phyloP scores from a whole-genome alignment of 179 eudicot genomes.

The Corrigiola litoralis region DNA sequence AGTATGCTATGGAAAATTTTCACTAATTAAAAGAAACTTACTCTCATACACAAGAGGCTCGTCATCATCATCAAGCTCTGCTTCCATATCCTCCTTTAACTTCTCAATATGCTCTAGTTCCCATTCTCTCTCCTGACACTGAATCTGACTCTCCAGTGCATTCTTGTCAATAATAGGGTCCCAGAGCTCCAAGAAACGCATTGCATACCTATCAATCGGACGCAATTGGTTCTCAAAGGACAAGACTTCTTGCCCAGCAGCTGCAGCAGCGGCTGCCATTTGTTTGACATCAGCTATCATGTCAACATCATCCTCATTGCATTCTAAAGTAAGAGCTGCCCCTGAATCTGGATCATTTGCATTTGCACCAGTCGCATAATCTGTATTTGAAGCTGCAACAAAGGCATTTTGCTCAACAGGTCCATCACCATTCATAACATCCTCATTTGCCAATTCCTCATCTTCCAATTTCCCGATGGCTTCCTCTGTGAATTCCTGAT shows the following conservation, averaged over 20 bases:
- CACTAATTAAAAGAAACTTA: slow-evolving; percentile 39
- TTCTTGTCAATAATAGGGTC: slow-evolving; percentile 81
- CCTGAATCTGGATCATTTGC: slow-evolving; percentile 48
- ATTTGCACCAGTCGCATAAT: slow-evolving; percentile 21
- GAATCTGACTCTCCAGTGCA: slow-evolving; percentile 50
- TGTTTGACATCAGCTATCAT: slow-evolving; percentile 99
- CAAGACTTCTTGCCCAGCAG: slow-evolving; percentile 78
- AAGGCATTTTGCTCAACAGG: slow-evolving; percentile 41
- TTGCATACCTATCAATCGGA: slow-evolving; percentile 94
- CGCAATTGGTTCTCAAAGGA: slow-evolving; percentile 92
- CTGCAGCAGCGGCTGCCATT: slow-evolving; percentile 99
- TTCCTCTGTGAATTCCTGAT: slow-evolving; percentile 97
- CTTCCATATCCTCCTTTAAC: slow-evolving; percentile 98
- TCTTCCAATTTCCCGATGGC: slow-evolving; percentile 76
- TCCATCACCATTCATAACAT: slow-evolving; percentile 56
- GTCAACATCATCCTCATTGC: slow-evolving; percentile 83
- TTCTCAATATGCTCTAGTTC: slow-evolving; percentile 93
- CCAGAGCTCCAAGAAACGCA: slow-evolving; percentile 91
- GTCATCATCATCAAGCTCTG: slow-evolving; percentile 95
- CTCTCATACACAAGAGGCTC: slow-evolving; percentile 98
- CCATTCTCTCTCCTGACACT: slow-evolving; percentile 87
- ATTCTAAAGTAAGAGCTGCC: slow-evolving; percentile 47
- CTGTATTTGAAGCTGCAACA: slow-evolving; percentile 37
- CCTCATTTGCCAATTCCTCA: slow-evolving; percentile 84
- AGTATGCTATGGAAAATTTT: background rate